Percentiles rank a stretch among this genome's conserved stretches.
Conservation (phyloP, 169 alveolate genomes). For the Eimeria sp. region DNA sequence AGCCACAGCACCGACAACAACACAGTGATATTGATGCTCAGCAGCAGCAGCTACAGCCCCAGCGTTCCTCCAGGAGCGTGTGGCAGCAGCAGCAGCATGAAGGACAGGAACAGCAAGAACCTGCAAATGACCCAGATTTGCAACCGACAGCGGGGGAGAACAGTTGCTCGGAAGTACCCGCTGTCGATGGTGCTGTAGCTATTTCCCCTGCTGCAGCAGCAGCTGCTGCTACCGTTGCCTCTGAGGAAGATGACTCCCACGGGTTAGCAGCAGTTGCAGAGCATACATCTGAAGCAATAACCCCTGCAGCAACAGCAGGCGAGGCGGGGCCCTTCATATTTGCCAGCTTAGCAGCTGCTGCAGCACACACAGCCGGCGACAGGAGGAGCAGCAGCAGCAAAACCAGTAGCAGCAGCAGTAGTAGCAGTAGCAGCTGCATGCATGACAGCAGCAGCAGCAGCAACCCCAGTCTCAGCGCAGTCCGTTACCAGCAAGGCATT, state of each 20-base stretch:
- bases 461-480: background rate
- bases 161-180: background rate
- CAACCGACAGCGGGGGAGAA: background rate
- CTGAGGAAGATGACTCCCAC: background rate
- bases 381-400: slow-evolving; percentile 36
- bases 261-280: background rate
- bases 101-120: background rate
- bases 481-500: slow-evolving; percentile 3
- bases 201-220: background rate
- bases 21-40: background rate
- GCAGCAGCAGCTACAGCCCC: background rate
- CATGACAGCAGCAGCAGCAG: slow-evolving; percentile 39
- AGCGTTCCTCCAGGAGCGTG: too few relatives aligned
- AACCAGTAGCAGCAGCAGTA: slow-evolving; percentile 25
- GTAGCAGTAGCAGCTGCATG: background rate
- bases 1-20: slow-evolving; percentile 32
- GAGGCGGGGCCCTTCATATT: background rate
- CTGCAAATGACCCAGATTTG: background rate
- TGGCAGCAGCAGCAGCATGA: slow-evolving; percentile 54
- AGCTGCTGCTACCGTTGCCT: slow-evolving; percentile 4
- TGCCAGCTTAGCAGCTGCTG: slow-evolving; percentile 7
- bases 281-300: background rate
- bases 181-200: background rate
- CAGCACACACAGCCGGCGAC: background rate
- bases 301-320: slow-evolving; percentile 18